These are phyloP conservation scores for Torulaspora globosa DNA, from an alignment of 1,139 yeast species.

Conservation along the genomic window DNA sequence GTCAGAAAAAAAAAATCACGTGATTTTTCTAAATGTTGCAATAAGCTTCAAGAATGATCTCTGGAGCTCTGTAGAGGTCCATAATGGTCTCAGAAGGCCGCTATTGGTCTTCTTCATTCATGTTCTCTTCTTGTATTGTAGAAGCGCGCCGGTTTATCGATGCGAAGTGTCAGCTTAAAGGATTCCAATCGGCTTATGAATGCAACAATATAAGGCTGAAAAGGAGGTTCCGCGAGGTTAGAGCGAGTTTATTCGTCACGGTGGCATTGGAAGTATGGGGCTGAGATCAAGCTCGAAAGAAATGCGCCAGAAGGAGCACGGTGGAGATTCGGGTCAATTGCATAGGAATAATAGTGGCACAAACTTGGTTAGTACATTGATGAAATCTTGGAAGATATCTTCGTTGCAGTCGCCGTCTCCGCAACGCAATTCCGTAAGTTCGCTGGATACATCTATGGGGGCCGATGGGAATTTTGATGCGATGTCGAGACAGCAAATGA, in stretches of 20 bases:
- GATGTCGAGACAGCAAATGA: constrained; percentile 27
- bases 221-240: background rate
- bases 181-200: background rate
- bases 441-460: constrained; percentile 8
- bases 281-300: constrained; percentile 21
- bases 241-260: background rate
- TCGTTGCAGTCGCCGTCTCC: constrained; percentile 18
- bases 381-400: constrained; percentile 33
- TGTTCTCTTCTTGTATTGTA: background rate
- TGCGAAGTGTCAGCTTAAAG: background rate
- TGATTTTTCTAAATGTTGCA: background rate
- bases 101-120: background rate
- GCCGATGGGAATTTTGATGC: constrained; percentile 31
- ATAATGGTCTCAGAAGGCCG: background rate
- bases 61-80: no score
- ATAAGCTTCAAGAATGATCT: background rate
- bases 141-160: background rate
- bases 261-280: constrained; percentile 8
- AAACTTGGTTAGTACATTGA: constrained; percentile 26
- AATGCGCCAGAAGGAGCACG: constrained; percentile 22
- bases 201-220: background rate
- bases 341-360: constrained; percentile 13
- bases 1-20: background rate
- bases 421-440: constrained; percentile 1
- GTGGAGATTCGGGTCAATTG: constrained; percentile 7